These are phyloP conservation scores for Acidiella bohemica DNA, from an alignment of 495 filamentous ascomycete genomes.

Conservation along the genomic window DNA sequence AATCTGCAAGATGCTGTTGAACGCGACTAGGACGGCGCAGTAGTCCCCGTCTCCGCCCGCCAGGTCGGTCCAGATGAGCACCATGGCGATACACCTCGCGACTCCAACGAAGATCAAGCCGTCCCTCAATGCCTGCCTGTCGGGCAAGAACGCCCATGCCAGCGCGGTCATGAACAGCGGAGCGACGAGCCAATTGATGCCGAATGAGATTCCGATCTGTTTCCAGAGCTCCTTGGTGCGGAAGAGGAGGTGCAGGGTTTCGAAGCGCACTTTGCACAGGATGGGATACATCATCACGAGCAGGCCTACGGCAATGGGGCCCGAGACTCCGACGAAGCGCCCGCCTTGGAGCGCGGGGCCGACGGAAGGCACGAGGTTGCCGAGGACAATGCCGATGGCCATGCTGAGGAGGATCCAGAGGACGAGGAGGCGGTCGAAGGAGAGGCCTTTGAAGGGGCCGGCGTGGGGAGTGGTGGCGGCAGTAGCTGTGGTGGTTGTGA, in stretches of 20 bases:
- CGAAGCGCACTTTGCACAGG: slow-evolving; percentile 81
- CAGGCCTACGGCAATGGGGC: slow-evolving; percentile 71
- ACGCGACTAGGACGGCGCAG: slow-evolving; percentile 30
- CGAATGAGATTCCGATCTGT: slow-evolving; percentile 63
- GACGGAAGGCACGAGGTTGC: slow-evolving; percentile 57
- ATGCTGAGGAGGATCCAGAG: slow-evolving; percentile 82
- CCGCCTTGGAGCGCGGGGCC: slow-evolving; percentile 54
- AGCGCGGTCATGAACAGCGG: slow-evolving; percentile 70
- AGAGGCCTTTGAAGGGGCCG: slow-evolving; percentile 46
- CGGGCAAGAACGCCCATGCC: slow-evolving; percentile 30
- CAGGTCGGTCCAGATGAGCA: slow-evolving; percentile 30
- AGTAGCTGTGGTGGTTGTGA: neutral
- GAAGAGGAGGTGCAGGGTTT: slow-evolving; percentile 60
- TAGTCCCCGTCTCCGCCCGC: slow-evolving; percentile 29
- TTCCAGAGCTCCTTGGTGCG: slow-evolving; percentile 52
- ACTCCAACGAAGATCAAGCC: slow-evolving; percentile 31
- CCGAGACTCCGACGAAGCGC: slow-evolving; percentile 56
- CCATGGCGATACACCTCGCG: slow-evolving; percentile 32
- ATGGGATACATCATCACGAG: slow-evolving; percentile 95
- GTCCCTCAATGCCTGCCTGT: slow-evolving; percentile 28
- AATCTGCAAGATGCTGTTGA: slow-evolving; percentile 31
- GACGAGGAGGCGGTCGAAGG: slow-evolving; percentile 61
- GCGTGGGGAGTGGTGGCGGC: slow-evolving; percentile 11
- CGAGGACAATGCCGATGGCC: slow-evolving; percentile 63
- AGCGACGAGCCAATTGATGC: slow-evolving; percentile 83